A percentile compares a stretch with the other conserved stretches of the same genome.
Conservation (phyloP, 2,329 filamentous ascomycete species). For the Fusarium bulbicola region DNA sequence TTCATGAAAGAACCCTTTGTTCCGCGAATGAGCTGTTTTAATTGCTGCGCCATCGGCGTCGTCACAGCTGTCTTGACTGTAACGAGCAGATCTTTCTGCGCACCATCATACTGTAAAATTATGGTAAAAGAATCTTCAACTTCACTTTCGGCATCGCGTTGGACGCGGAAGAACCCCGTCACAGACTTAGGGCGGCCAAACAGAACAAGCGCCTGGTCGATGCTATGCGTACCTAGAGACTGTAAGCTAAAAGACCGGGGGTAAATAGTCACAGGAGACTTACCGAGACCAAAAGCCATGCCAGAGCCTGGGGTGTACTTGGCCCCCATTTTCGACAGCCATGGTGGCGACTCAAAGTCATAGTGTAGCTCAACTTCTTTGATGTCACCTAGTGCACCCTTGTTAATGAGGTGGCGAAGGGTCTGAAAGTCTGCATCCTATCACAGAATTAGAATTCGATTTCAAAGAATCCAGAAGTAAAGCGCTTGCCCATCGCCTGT, state of each 20-base stretch:
- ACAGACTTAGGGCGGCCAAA: conserved; percentile 31
- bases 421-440: conserved; percentile 38
- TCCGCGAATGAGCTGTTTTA: conserved; percentile 31
- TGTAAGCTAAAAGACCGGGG: background rate
- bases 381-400: conserved; percentile 58
- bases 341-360: conserved; percentile 59
- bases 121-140: conserved; percentile 63
- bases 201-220: conserved; percentile 33
- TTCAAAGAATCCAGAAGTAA: fast-evolving
- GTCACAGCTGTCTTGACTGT: conserved; percentile 32
- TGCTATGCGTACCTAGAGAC: conserved; percentile 30
- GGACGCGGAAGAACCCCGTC: conserved; percentile 34
- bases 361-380: conserved; percentile 74
- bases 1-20: conserved; percentile 37
- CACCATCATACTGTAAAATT: conserved; percentile 63
- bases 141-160: conserved; percentile 33
- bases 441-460: background rate
- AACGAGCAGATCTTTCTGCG: conserved; percentile 45
- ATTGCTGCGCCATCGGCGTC: conserved; percentile 28
- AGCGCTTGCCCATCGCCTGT: conserved; percentile 31
- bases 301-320: conserved; percentile 51
- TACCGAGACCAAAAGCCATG: conserved; percentile 54
- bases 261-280: fast-evolving
- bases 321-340: conserved; percentile 46
- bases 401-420: conserved; percentile 13